Evolutionary conservation across 164 flowering plant species (phyloP), one percentile per base, ranked within the genome.

Genomic region (Aristolochia contorta): DNA sequence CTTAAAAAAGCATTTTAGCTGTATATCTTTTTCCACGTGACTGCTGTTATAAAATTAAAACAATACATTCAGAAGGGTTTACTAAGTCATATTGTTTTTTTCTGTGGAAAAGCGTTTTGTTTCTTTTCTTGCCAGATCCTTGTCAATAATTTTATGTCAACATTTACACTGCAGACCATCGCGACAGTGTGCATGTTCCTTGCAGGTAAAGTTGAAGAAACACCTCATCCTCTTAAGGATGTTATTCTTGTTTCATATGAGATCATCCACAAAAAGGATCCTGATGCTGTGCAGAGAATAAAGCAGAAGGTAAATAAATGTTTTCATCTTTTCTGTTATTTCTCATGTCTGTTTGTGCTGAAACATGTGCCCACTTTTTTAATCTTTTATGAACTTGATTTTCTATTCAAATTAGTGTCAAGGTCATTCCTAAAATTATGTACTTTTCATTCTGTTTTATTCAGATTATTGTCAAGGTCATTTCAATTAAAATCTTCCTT

Each of bases 121-220:
- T 20, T 20, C n/a, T 49, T 49, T 18, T 49, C 53, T 18, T 49
- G 53, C 22, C 19, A 49, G 19, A 18, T 20, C 10, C 6, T 49
- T 49, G 19, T 37, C 43, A 37, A 37, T 37, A 49, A 49, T 49
- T 49, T 49, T 49, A 49, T 49, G 53, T 20, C 27, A 16, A 48
- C 27, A 20, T 27, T 47, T 25, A 16, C 19, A 47, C 33, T 58
- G 64, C 82, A 88, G 96, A 84, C 83, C 25, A 73, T 88, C 59
- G 90, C 90, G 45, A 88, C 89, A 20, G 92, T 78, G 21, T 86
- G 92, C 63, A 88, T 88, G 86, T 88, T 88, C 65, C 85, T 88
- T 65, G 96, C 92, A 32, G 85, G 96, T 52, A 88, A 88, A 64
- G 92, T 88, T 41, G 96, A 88, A 74, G 90, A 84, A 72, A 86